Conservation (phyloP, 805 yeast genomes). For the Saccharomycopsis fodiens region DNA sequence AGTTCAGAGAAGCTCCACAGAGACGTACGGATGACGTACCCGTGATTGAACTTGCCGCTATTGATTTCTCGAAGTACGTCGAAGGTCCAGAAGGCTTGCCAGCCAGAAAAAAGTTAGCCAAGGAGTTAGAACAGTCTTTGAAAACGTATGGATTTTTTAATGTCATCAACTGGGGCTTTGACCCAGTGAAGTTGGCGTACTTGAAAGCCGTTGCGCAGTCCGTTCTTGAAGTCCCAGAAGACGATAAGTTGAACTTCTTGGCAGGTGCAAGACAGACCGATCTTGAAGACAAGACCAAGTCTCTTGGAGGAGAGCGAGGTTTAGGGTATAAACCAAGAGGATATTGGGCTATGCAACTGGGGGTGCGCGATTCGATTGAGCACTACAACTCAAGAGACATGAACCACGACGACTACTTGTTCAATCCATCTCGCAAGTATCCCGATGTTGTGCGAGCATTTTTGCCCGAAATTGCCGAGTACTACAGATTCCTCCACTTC, state of each 20-base stretch:
- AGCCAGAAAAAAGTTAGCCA: slow-evolving; percentile 30
- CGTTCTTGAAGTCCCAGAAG: slow-evolving; percentile 26
- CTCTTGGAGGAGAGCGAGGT: slow-evolving; percentile 35
- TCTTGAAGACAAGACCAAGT: slow-evolving; percentile 23
- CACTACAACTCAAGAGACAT: slow-evolving; percentile 32
- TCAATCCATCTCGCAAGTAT: slow-evolving; percentile 24
- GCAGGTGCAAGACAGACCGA: slow-evolving; percentile 29
- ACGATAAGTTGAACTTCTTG: slow-evolving; percentile 24
- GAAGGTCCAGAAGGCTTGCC: slow-evolving; percentile 32
- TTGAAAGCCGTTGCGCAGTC: slow-evolving; percentile 26
- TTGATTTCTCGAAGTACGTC: slow-evolving; percentile 31
- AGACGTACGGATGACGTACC: background rate
- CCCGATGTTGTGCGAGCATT: slow-evolving; percentile 35
- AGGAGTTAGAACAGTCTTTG: slow-evolving; percentile 32
- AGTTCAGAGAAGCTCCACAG: slow-evolving; percentile 5
- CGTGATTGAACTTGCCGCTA: slow-evolving; percentile 14
- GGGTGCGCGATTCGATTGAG: slow-evolving; percentile 32
- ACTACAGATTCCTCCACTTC: slow-evolving; percentile 33
- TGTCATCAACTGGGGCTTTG: slow-evolving; percentile 22
- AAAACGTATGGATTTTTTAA: slow-evolving; percentile 37
- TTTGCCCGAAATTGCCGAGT: slow-evolving; percentile 33
- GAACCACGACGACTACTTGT: slow-evolving; percentile 16
- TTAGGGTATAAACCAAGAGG: slow-evolving; percentile 37
- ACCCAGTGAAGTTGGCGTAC: slow-evolving; percentile 22
- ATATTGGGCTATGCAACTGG: slow-evolving; percentile 34